Conservation (phyloP, 768 basidiomycete species). For the Jaapia argillacea region DNA sequence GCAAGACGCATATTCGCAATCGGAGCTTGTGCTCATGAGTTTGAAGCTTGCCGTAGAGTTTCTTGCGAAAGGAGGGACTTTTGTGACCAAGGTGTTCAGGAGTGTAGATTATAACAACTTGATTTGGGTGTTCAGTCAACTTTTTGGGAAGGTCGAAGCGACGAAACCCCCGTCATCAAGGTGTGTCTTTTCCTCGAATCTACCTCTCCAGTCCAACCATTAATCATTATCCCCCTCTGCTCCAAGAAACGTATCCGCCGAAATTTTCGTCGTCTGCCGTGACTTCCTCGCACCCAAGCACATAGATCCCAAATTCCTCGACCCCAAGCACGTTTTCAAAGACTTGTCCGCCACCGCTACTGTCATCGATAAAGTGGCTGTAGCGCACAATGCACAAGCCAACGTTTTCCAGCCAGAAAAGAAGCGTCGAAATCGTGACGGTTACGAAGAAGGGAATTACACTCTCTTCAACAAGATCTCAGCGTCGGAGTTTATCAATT, state of each 20-base stretch:
- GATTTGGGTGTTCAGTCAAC: slow-evolving; percentile 96
- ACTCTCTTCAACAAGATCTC: slow-evolving; percentile 71
- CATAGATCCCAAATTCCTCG: slow-evolving; percentile 97
- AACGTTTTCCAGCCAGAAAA: slow-evolving; percentile 98
- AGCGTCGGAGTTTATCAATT: slow-evolving; percentile 63
- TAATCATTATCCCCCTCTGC: slow-evolving; percentile 2
- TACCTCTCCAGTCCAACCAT: background rate
- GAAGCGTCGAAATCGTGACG: slow-evolving; percentile 85
- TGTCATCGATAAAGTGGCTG: slow-evolving; percentile 39
- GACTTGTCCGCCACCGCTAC: slow-evolving; percentile 51
- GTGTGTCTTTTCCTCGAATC: slow-evolving; percentile 29
- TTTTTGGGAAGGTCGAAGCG: slow-evolving; percentile 94
- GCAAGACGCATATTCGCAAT: slow-evolving; percentile 96
- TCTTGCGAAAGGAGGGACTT: slow-evolving; percentile 85
- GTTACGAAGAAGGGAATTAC: slow-evolving; percentile 92
- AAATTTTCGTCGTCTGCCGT: slow-evolving; percentile 98
- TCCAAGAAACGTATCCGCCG: slow-evolving; percentile 91
- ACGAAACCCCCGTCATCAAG: slow-evolving; percentile 97
- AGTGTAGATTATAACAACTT: slow-evolving; percentile 98
- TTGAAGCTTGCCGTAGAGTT: slow-evolving; percentile 95
- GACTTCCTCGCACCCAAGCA: slow-evolving; percentile 90
- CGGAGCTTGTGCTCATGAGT: slow-evolving; percentile 92
- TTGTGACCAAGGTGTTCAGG: slow-evolving; percentile 97
- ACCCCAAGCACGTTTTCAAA: slow-evolving; percentile 96
- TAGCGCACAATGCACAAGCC: slow-evolving; percentile 61